Evolutionary conservation across 345 rosid genomes (phyloP).

Genomic region (Aegle marmelos): DNA sequence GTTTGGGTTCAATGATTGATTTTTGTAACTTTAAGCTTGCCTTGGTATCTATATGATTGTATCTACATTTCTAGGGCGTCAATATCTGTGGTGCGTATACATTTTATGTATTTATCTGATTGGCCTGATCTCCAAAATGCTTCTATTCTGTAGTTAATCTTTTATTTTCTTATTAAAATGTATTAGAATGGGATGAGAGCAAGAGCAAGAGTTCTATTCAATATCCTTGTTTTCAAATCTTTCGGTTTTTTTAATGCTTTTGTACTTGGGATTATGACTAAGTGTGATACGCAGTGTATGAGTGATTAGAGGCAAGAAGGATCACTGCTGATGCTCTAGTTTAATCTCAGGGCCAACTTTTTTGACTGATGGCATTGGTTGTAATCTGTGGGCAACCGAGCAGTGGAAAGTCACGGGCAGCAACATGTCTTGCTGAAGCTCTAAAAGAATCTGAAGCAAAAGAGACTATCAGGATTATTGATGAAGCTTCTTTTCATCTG

Average conservation of each 20-base stretch:
- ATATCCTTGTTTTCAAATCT: background rate
- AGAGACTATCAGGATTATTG: constrained; percentile 55
- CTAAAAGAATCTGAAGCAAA: constrained; percentile 66
- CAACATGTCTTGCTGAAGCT: constrained; percentile 55
- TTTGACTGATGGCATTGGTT: constrained; percentile 68
- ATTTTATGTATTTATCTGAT: background rate
- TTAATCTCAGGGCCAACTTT: background rate
- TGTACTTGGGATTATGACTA: background rate
- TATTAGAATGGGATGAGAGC: background rate
- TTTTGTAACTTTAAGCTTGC: background rate
- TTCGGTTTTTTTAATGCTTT: background rate
- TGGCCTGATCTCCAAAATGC: background rate
- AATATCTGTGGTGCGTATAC: background rate
- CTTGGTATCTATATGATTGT: background rate
- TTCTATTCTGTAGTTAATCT: background rate
- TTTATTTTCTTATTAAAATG: background rate
- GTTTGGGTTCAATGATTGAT: background rate
- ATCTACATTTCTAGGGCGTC: background rate
- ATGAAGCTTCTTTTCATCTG: constrained; percentile 80
- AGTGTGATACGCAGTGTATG: background rate
- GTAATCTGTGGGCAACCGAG: constrained; percentile 96
- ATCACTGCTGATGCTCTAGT: background rate
- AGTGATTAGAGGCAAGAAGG: background rate
- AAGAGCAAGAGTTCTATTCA: background rate
- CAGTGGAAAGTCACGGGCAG: constrained; percentile 85